Percentiles rank a stretch among this genome's conserved stretches.
Conservation (phyloP, 2,329 filamentous ascomycete genomes). For the Fusarium sublunatum region DNA sequence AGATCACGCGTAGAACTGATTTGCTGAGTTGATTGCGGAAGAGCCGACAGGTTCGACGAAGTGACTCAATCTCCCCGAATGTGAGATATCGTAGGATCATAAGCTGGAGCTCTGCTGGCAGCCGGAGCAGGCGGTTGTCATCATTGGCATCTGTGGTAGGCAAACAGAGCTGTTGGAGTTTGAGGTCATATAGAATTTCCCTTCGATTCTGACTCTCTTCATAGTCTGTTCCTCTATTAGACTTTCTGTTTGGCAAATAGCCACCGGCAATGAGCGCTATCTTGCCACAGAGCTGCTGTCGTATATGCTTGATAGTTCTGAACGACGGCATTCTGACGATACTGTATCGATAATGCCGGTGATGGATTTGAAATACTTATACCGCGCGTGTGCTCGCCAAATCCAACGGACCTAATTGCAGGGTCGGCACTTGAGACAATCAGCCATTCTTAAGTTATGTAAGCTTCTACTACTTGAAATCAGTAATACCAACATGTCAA, state of each 20-base stretch:
- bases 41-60: constrained; percentile 56
- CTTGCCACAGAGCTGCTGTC: constrained; percentile 7
- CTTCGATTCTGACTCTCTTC: background rate
- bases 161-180: accelerated
- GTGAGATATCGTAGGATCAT: constrained; percentile 54
- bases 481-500: no score
- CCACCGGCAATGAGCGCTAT: constrained; percentile 1
- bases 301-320: constrained; percentile 3
- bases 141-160: background rate
- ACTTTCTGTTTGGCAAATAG: background rate
- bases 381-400: background rate
- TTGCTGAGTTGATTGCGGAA: constrained; percentile 52
- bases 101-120: constrained; percentile 58
- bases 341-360: background rate
- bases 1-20: constrained; percentile 50
- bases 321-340: constrained; percentile 1
- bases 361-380: background rate
- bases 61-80: constrained; percentile 57
- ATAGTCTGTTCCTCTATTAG: background rate
- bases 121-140: constrained; percentile 45
- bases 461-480: no score
- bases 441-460: no score
- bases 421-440: no score
- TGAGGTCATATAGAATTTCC: background rate
- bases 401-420: background rate